These are phyloP conservation scores for Thermothielavioides terrestris DNA, from an alignment of 495 filamentous ascomycete genomes.

Conservation along the genomic window DNA sequence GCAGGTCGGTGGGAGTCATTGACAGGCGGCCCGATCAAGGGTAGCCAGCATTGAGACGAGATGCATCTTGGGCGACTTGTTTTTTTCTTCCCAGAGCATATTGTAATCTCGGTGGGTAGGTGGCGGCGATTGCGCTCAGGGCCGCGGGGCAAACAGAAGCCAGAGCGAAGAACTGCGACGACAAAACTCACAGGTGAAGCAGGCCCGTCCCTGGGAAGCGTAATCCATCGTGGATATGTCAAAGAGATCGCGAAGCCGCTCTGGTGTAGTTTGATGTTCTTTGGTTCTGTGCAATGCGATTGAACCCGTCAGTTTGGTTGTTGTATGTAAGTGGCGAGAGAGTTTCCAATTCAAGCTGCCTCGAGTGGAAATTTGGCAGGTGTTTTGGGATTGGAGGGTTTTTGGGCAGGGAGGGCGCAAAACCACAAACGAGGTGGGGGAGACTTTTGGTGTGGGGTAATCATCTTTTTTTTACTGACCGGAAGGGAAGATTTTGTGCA, in stretches of 20 bases:
- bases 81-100: no score
- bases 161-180: slow-evolving; percentile 14
- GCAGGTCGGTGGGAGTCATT: neutral
- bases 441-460: slow-evolving; percentile 16
- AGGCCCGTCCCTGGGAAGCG: slow-evolving; percentile 29
- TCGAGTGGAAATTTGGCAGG: slow-evolving; percentile 8
- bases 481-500: neutral
- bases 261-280: slow-evolving; percentile 1
- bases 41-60: neutral
- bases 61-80: slow-evolving; percentile 2
- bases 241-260: no score
- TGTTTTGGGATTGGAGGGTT: slow-evolving; percentile 20
- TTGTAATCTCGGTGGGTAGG: slow-evolving; percentile 3
- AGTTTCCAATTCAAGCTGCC: slow-evolving; percentile 12
- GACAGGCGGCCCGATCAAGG: neutral
- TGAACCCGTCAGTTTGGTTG: slow-evolving; percentile 14
- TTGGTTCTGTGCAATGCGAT: slow-evolving; percentile 12
- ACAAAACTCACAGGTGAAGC: slow-evolving; percentile 44
- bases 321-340: slow-evolving; percentile 11
- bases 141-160: slow-evolving; percentile 19
- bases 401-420: slow-evolving; percentile 10
- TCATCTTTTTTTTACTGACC: slow-evolving; percentile 8
- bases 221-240: slow-evolving; percentile 33
- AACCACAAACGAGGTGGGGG: slow-evolving; percentile 22
- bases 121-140: slow-evolving; percentile 9